Evolutionary conservation across 1,284 basidiomycete genomes (phyloP).

Genomic region (Microbotryum violaceum): DNA sequence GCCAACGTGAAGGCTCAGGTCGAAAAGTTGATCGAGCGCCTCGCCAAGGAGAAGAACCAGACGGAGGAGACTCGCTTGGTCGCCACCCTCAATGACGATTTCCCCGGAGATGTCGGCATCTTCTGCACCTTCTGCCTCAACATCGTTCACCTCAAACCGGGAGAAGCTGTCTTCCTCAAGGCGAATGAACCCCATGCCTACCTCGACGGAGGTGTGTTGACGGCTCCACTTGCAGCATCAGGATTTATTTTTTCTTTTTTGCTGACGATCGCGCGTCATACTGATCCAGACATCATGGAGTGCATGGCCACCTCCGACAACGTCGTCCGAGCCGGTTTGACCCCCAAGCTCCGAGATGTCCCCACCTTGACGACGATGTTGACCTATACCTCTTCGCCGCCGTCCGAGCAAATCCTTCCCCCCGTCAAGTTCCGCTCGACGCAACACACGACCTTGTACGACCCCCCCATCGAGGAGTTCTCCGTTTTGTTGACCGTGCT

Average conservation of each 20-base stretch:
- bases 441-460: constrained; percentile 56
- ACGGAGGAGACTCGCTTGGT: constrained; percentile 53
- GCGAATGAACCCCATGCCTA: constrained; percentile 98
- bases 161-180: constrained; percentile 87
- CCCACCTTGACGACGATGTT: constrained; percentile 80
- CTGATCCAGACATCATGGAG: constrained; percentile 74
- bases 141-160: constrained; percentile 66
- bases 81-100: constrained; percentile 66
- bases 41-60: constrained; percentile 45
- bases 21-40: constrained; percentile 55
- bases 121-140: constrained; percentile 92
- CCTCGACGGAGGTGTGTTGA: constrained; percentile 66
- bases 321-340: constrained; percentile 95
- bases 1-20: constrained; percentile 53
- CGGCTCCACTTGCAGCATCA: neutral
- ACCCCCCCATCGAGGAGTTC: constrained; percentile 94
- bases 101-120: constrained; percentile 85
- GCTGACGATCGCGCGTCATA: neutral
- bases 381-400: constrained; percentile 69
- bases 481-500: constrained; percentile 66
- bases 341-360: constrained; percentile 90
- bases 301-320: constrained; percentile 99
- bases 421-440: constrained; percentile 50
- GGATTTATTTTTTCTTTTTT: neutral
- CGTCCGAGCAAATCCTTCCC: constrained; percentile 60